These are phyloP conservation scores for Malus asiatica DNA, from an alignment of 306 rosid genomes.

Conservation along the genomic window DNA sequence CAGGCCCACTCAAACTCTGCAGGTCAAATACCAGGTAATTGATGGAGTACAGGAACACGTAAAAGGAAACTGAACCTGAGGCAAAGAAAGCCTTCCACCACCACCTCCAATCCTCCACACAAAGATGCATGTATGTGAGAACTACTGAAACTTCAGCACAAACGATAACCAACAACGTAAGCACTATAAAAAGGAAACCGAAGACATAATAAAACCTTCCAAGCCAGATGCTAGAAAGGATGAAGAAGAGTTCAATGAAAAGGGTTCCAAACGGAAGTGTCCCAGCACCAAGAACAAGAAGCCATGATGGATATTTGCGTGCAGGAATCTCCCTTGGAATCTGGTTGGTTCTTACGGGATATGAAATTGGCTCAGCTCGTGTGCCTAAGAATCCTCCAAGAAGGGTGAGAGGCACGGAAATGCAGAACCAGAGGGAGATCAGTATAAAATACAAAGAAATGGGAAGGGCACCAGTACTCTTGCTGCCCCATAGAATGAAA, in stretches of 20 bases:
- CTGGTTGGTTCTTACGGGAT: slow-evolving; percentile 89
- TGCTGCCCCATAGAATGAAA: slow-evolving; percentile 89
- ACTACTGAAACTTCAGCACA: slow-evolving; percentile 97
- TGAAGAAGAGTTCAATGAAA: slow-evolving; percentile 92
- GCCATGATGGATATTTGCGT: slow-evolving; percentile 92
- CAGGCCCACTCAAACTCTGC: slow-evolving; percentile 94
- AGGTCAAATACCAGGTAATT: slow-evolving; percentile 90
- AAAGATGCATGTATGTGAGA: slow-evolving; percentile 94
- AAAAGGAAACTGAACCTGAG: slow-evolving; percentile 83
- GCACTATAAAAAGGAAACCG: slow-evolving; percentile 81
- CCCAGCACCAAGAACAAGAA: slow-evolving; percentile 95
- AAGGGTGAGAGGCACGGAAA: slow-evolving; percentile 93
- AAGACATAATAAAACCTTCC: slow-evolving; percentile 95
- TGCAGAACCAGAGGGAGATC: slow-evolving; percentile 88
- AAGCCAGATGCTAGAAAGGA: slow-evolving; percentile 97
- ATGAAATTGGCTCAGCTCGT: slow-evolving; percentile 60
- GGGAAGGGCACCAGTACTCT: slow-evolving; percentile 90
- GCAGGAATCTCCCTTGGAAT: slow-evolving; percentile 92
- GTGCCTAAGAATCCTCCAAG: slow-evolving; percentile 85
- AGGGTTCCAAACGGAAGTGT: slow-evolving; percentile 96
- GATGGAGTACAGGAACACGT: slow-evolving; percentile 87
- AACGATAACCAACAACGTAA: slow-evolving; percentile 61
- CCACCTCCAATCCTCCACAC: slow-evolving; percentile 98
- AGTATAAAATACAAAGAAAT: slow-evolving; percentile 74
- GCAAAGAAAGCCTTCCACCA: slow-evolving; percentile 99